Conservation (phyloP, 495 filamentous ascomycete genomes). For the Neurospora sp. region DNA sequence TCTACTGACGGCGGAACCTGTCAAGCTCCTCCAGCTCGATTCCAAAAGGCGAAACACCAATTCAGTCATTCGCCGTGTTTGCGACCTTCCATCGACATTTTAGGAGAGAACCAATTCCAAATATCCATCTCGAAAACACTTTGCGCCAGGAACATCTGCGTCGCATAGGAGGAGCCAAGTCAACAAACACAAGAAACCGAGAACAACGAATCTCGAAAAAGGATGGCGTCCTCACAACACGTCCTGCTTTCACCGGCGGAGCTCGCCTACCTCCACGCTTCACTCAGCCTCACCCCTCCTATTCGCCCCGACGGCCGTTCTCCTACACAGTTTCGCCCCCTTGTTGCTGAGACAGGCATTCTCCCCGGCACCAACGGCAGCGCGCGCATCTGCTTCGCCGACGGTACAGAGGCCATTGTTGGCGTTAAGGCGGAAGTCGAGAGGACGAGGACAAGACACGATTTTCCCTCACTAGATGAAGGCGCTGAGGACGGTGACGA, state of each 20-base stretch:
- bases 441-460: constrained; percentile 40
- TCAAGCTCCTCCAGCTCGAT: neutral
- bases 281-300: constrained; percentile 66
- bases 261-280: constrained; percentile 88
- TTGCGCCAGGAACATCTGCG: neutral
- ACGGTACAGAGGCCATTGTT: constrained; percentile 90
- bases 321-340: constrained; percentile 78
- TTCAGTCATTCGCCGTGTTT: neutral
- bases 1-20: neutral
- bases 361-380: constrained; percentile 84
- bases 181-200: neutral
- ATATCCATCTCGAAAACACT: neutral
- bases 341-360: constrained; percentile 81
- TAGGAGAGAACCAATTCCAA: neutral
- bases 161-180: neutral
- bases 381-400: constrained; percentile 85
- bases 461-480: constrained; percentile 11
- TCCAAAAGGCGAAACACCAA: neutral
- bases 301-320: constrained; percentile 83
- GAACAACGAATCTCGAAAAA: neutral
- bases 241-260: constrained; percentile 83
- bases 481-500: constrained; percentile 18
- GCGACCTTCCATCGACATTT: neutral
- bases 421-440: constrained; percentile 93
- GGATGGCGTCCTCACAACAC: constrained; percentile 34